Percentiles rank a stretch among this genome's conserved stretches.
phyloP scores from a whole-genome alignment of 2,329 filamentous ascomycete genomes.

The Alternaria longipes region DNA sequence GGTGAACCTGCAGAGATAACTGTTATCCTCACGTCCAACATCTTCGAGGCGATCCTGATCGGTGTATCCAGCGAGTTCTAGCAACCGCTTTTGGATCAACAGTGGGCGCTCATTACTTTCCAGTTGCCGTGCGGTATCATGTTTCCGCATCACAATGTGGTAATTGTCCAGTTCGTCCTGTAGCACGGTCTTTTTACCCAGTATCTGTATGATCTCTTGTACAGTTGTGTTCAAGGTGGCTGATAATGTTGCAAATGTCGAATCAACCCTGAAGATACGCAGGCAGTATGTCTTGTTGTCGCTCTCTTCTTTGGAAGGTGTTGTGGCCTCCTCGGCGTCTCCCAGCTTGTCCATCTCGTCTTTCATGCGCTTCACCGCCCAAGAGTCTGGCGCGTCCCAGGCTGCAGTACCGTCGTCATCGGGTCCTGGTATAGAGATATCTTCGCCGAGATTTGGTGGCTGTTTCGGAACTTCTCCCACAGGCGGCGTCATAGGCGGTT shows the following conservation, averaged over 20 bases:
- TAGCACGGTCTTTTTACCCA: conserved; percentile 93
- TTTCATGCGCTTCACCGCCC: conserved; percentile 81
- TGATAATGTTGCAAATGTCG: conserved; percentile 92
- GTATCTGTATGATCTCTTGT: conserved; percentile 83
- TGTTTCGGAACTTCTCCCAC: conserved; percentile 52
- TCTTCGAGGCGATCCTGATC: conserved; percentile 89
- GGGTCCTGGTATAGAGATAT: conserved; percentile 34
- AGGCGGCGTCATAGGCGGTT: conserved; percentile 76
- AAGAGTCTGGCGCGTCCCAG: conserved; percentile 96
- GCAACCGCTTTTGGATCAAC: conserved; percentile 86
- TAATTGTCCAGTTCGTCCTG: conserved; percentile 93
- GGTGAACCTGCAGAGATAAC: conserved; percentile 94
- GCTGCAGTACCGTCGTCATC: conserved; percentile 60
- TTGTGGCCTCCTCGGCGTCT: conserved; percentile 74
- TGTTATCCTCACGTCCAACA: conserved; percentile 94
- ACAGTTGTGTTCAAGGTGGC: conserved; percentile 85
- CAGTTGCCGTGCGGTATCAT: conserved; percentile 85
- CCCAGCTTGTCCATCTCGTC: conserved; percentile 68
- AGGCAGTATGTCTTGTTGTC: conserved; percentile 85
- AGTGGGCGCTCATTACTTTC: conserved; percentile 81
- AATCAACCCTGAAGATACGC: conserved; percentile 91
- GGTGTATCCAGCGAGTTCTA: conserved; percentile 92
- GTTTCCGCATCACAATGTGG: conserved; percentile 93
- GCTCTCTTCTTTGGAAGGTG: conserved; percentile 75
- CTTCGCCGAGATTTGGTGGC: conserved; percentile 62